These are phyloP conservation scores for Lithocarpus polystachyus DNA, from an alignment of 306 rosid species.

Conservation along the genomic window DNA sequence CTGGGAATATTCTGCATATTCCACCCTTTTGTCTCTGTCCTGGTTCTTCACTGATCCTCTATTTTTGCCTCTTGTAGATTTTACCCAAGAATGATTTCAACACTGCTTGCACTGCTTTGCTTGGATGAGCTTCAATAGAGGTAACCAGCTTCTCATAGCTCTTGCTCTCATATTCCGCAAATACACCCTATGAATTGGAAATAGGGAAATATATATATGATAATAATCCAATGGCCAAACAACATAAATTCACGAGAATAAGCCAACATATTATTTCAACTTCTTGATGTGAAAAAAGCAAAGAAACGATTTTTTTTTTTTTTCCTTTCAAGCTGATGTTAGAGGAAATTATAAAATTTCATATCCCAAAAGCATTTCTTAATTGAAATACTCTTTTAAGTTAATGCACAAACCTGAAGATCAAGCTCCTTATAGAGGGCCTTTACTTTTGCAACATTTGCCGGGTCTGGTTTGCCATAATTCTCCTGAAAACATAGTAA, in stretches of 20 bases:
- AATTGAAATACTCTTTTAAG: not conserved
- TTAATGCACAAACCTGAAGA: conserved; percentile 59
- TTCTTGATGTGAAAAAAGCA: not conserved
- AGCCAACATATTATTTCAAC: not conserved
- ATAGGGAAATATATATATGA: conserved; percentile 11
- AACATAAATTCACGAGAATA: not conserved
- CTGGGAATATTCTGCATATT: conserved; percentile 1
- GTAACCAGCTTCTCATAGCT: conserved; percentile 61
- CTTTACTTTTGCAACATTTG: conserved; percentile 67
- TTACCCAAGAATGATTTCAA: conserved; percentile 85
- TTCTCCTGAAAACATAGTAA: conserved; percentile 49
- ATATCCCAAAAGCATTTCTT: not conserved
- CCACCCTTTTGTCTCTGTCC: conserved; percentile 6
- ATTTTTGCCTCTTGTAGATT: conserved; percentile 89
- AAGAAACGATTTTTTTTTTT: too few species aligned
- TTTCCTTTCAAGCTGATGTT: too few species aligned
- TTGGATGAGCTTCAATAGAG: conserved; percentile 78
- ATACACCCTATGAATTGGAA: conserved; percentile 48
- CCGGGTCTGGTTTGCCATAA: conserved; percentile 68
- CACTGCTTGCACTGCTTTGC: conserved; percentile 73
- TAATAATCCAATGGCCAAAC: not conserved
- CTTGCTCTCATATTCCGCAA: conserved; percentile 63
- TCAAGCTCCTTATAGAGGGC: conserved; percentile 65
- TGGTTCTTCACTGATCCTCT: conserved; percentile 13
- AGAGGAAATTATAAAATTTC: not conserved